Evolutionary conservation across 345 rosid genomes (phyloP).

Genomic region (Sisymbrium altissimum): DNA sequence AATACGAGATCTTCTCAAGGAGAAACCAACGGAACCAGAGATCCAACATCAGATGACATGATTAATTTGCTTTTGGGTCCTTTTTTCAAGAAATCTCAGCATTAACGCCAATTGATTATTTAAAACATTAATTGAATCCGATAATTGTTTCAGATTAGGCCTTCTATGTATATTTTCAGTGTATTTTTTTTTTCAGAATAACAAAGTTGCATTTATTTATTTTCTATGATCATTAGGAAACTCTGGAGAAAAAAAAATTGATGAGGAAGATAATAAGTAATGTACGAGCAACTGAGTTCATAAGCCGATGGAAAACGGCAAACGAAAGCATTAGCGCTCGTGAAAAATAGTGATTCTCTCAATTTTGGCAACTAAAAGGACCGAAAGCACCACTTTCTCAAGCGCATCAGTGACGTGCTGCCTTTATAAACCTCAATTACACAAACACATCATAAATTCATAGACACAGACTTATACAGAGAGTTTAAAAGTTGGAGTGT

Average conservation of each 20-base stretch:
- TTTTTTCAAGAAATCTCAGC: constrained; percentile 5
- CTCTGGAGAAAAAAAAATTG: no score
- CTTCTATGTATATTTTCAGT: background rate
- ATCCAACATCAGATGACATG: constrained; percentile 15
- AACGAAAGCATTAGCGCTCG: constrained; percentile 37
- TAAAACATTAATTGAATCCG: background rate
- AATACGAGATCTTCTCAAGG: background rate
- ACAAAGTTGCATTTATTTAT: background rate
- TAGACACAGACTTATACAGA: background rate
- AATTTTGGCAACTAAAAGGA: constrained; percentile 39
- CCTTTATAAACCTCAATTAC: background rate
- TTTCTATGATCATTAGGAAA: no score
- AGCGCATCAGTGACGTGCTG: constrained; percentile 40
- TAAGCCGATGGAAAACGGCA: constrained; percentile 24
- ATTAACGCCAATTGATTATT: background rate
- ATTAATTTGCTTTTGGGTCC: constrained; percentile 22
- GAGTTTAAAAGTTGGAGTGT: background rate
- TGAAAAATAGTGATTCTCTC: background rate
- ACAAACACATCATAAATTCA: background rate
- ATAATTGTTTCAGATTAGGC: background rate
- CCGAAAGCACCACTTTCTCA: constrained; percentile 39
- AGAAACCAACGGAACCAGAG: background rate
- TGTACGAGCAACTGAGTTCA: constrained; percentile 34
- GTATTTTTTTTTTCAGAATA: background rate
- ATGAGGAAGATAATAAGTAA: background rate